Base-by-base conservation (phyloP, 2,329 filamentous ascomycete species). In the Arachnomyces sp. region DNA sequence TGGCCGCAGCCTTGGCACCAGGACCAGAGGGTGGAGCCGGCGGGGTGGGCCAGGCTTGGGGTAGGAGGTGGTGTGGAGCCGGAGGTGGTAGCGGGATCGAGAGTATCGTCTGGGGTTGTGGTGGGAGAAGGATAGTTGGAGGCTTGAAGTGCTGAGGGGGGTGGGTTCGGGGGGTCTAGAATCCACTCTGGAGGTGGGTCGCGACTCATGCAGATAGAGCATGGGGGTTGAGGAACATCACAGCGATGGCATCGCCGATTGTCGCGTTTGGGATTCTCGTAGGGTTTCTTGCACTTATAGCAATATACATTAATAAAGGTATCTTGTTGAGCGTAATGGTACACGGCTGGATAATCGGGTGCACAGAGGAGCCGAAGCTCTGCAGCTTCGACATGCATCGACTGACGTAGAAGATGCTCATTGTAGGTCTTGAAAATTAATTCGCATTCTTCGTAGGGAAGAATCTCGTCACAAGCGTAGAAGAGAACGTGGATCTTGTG, bases 1-100 rank as follows among this genome's bases (percentile, higher is more conserved):
- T 82, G 78, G 3, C 75, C 75, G 54, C 78, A 82, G 9, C 72
- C 63, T 50, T 77, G 66, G 54, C 78, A 82, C 63, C 70, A 72
- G 4, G 71, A 68, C 69, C 71, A 78, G 14, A 77, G 63, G 5
- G 56, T 53, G 12, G 62, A 52, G 25, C 60, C 62, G 40, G 53
- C 56, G 21, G 55, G 53, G 13, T 55, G 54, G 7, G 53, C 47
- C 43, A 44, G 42, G 46, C 42, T 25, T 25, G 21, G 21, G 21
- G 21, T 25, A 9, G 9, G 9, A 25, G 21, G 56, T 47, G 50
- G 45, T 41, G 53, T n/a, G 28, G 50, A 47, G 45, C 50, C 8
- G 37, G 47, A 36, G 43, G 58, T 42, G 52, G 67, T 56, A 59
- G 63, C 41, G 12, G 17, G 13, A 17, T 16, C 15, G 6, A 33